Base-by-base conservation (phyloP, 495 filamentous ascomycete species). In the Neurospora terricola region DNA sequence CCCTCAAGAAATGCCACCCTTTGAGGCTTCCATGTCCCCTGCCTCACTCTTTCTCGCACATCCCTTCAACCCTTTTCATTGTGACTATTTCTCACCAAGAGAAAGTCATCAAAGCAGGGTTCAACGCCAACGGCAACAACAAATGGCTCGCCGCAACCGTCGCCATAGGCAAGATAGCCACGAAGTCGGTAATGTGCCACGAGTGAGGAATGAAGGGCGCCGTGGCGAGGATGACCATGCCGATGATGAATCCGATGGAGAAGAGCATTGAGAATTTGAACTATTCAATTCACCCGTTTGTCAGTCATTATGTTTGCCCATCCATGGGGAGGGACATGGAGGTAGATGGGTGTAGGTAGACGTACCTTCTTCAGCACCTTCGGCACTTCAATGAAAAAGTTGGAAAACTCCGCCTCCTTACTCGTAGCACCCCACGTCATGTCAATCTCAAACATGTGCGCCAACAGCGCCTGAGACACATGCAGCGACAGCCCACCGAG, bases 41-140 rank as follows among this genome's bases (percentile, higher is more conserved):
- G 14, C 38, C 38, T 16, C 12, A 4, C 12, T 11, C 11, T 12
- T 39, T 39, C 38, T 5, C 38, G 4, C 14, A 11, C 38, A 5
- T 14, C 4, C 38, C 4, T 11, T 45, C n/a, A n/a, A n/a, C n/a
- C n/a, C n/a, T n/a, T n/a, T n/a, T n/a, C n/a, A 48, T 54, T 27
- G 21, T 23, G 21, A 14, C 11, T 1, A 10, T 12, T 12, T 12
- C 21, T 23, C 21, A 93, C 89, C 90, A 93, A 42, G 90, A 91
- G 81, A 94, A 94, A 4, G 90, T 92, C 91, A 94, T 94, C 76
- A 94, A 82, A 37, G 91, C 91, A 4, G 92, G 92, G 78, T 94
- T 94, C 68, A 94, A 83, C 23, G 87, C 90, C 72, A 94, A 86
- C 9, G 92, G 92, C 72, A 94, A 78, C 69, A 94, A 79, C 73